Percentiles rank a stretch among this genome's conserved stretches.
Evolutionary conservation across 176 grass and related monocot genomes (phyloP).

Genomic region (Bolboschoenus planiculmis): DNA sequence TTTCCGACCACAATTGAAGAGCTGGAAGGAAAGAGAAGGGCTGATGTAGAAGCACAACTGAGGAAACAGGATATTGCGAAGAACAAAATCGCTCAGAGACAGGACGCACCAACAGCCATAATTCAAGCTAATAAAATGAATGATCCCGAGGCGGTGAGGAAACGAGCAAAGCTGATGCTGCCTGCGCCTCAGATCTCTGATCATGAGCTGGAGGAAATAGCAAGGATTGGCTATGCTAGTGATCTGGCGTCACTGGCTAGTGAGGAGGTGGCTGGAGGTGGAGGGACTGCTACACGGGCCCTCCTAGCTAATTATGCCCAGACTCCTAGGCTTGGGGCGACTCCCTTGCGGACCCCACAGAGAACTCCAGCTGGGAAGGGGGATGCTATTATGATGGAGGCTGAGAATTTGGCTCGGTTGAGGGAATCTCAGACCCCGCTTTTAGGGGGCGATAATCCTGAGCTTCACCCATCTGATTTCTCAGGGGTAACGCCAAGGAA

Average conservation of each 20-base stretch:
- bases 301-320: constrained; percentile 79
- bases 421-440: constrained; percentile 93
- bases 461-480: constrained; percentile 87
- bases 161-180: constrained; percentile 88
- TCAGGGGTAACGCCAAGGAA: constrained; percentile 78
- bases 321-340: constrained; percentile 65
- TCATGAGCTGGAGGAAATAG: constrained; percentile 89
- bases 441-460: constrained; percentile 85
- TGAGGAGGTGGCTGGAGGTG: constrained; percentile 67
- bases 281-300: constrained; percentile 68
- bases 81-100: constrained; percentile 84
- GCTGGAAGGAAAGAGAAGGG: constrained; percentile 84
- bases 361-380: constrained; percentile 81
- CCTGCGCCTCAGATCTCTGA: constrained; percentile 92
- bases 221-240: constrained; percentile 76
- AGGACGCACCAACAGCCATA: constrained; percentile 88
- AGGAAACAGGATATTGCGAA: constrained; percentile 85
- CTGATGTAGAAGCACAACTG: constrained; percentile 65
- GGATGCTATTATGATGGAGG: constrained; percentile 98
- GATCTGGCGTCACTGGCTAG: constrained; percentile 39
- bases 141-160: constrained; percentile 88
- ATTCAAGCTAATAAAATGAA: constrained; percentile 95
- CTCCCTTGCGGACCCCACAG: constrained; percentile 64
- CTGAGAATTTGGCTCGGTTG: constrained; percentile 83
- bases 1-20: constrained; percentile 95